Conservation (phyloP, 164 flowering plant genomes). For the Paratinospora sagittata region DNA sequence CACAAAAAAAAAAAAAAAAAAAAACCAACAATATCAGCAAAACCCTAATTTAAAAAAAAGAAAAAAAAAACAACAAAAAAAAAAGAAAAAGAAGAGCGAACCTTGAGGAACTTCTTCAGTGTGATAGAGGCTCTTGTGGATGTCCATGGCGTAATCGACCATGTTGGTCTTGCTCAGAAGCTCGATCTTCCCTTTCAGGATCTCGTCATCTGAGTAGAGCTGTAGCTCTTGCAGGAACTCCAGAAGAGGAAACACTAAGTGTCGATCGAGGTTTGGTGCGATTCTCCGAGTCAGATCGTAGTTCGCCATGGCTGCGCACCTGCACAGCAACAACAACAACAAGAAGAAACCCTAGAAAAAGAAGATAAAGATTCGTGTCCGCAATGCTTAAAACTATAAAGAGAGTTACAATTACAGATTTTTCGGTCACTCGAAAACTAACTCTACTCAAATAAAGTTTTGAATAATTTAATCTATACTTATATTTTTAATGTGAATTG, state of each 20-base stretch:
- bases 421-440: no score
- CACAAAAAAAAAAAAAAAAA: constrained; percentile 9
- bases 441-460: no score
- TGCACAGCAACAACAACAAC: no score
- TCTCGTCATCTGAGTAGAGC: constrained; percentile 62
- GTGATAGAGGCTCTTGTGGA: constrained; percentile 77
- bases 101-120: constrained; percentile 96
- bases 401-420: no score
- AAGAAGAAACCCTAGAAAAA: neutral
- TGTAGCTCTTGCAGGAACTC: constrained; percentile 78
- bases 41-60: constrained; percentile 3
- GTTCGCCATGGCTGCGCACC: constrained; percentile 38
- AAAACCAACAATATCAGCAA: constrained; percentile 11
- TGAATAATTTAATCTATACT: no score
- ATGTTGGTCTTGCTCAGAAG: constrained; percentile 88
- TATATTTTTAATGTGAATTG: no score
- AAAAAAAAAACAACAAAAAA: neutral
- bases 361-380: no score
- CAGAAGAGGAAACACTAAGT: constrained; percentile 77
- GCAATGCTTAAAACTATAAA: no score
- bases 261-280: constrained; percentile 78
- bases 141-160: constrained; percentile 99
- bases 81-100: no score
- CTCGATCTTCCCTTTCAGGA: constrained; percentile 79
- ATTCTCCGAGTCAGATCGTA: constrained; percentile 72